Percentiles rank a stretch among this genome's conserved stretches.
These are phyloP conservation scores for Fraxinus excelsior DNA, from an alignment of 257 asterid genomes.

Conservation along the genomic window DNA sequence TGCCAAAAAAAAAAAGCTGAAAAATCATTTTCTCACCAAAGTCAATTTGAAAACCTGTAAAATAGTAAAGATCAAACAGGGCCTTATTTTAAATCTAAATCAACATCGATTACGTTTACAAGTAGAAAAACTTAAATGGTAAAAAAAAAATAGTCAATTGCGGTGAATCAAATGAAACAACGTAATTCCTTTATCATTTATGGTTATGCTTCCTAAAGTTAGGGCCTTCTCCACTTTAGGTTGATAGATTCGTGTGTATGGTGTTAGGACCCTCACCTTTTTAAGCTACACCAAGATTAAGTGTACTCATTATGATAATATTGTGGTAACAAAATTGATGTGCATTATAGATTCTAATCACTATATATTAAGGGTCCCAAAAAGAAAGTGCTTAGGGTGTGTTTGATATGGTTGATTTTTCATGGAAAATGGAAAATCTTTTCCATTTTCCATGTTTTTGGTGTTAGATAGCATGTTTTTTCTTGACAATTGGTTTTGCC, in stretches of 20 bases:
- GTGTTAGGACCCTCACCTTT: constrained; percentile 44
- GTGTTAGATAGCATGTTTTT: too few relatives aligned
- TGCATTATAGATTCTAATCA: constrained; percentile 25
- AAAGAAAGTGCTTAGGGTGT: neutral
- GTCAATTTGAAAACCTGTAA: too few relatives aligned
- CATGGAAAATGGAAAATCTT: too few relatives aligned
- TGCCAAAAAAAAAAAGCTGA: too few relatives aligned
- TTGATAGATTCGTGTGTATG: constrained; percentile 22
- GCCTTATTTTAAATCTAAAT: too few relatives aligned
- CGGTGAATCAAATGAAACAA: too few relatives aligned
- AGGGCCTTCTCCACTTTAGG: constrained; percentile 20
- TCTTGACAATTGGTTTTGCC: too few relatives aligned
- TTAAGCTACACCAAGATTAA: constrained; percentile 52
- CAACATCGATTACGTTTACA: neutral
- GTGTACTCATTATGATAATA: constrained; percentile 33
- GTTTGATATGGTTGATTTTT: too few relatives aligned
- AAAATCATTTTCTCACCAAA: too few relatives aligned
- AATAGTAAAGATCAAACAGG: too few relatives aligned
- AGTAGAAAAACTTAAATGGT: neutral
- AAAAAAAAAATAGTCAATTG: neutral
- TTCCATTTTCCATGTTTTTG: too few relatives aligned
- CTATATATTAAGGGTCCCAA: constrained; percentile 35
- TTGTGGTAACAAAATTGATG: constrained; percentile 40
- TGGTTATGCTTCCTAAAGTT: constrained; percentile 33
- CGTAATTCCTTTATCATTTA: constrained; percentile 12